phyloP scores from a whole-genome alignment of 1,139 yeast genomes.

The Lodderomyces jiufengensis region DNA sequence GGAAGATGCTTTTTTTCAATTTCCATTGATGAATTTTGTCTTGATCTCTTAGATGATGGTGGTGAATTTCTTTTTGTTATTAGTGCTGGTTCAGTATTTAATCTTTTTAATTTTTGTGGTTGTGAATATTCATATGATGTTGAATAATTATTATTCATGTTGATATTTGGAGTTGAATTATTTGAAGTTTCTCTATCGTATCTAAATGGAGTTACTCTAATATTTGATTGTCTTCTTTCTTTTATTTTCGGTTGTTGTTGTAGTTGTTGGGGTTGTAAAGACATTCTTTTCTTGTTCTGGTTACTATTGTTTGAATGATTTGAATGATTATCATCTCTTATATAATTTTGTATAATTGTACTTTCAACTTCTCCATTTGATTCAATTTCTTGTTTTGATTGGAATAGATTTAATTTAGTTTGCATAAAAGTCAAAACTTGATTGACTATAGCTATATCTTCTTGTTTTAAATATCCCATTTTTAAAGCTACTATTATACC shows the following conservation, averaged over 20 bases:
- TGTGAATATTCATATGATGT: background rate
- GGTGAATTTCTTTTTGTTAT: background rate
- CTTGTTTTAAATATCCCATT: constrained; percentile 18
- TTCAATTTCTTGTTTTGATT: constrained; percentile 2
- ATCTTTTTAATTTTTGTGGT: constrained; percentile 4
- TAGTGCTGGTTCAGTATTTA: constrained; percentile 11
- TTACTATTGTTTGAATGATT: constrained; percentile 2
- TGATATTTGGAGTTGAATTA: background rate
- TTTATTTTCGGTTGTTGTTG: constrained; percentile 5
- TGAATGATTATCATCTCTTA: constrained; percentile 3
- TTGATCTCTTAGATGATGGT: constrained; percentile 1
- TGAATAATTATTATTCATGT: background rate
- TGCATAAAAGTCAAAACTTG: constrained; percentile 1
- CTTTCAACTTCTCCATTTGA: constrained; percentile 1
- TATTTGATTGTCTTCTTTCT: constrained; percentile 10
- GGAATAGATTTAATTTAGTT: background rate
- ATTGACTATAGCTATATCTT: constrained; percentile 4
- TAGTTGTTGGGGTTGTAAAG: background rate
- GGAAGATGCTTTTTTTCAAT: constrained; percentile 11
- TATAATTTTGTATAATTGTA: constrained; percentile 1
- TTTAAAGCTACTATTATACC: constrained; percentile 31
- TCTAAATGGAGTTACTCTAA: constrained; percentile 14
- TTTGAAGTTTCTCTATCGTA: constrained; percentile 5
- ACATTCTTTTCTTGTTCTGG: too few relatives aligned
- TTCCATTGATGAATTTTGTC: constrained; percentile 6